Evolutionary conservation across 345 rosid species (phyloP), one percentile per base, ranked within the genome.

Genomic region (Carallia brachiata): DNA sequence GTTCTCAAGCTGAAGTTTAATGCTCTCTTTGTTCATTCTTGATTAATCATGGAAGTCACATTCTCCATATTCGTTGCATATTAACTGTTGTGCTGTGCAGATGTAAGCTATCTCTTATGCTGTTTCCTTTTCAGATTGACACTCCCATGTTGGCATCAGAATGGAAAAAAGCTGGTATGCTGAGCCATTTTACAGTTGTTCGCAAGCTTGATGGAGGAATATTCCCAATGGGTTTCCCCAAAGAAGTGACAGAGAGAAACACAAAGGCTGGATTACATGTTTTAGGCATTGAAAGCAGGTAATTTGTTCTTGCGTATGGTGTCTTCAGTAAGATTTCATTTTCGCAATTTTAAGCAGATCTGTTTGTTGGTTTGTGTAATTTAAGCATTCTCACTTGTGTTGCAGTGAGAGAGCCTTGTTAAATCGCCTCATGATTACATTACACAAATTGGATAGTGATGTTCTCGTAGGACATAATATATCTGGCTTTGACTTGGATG

Each of bases 401-500:
- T 85, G 83, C 89, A 95, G 98, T 81, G 99, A 95, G 80, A 87
- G 98, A 82, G 97, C 99, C 75, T 78, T 95, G 74, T 67, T 95
- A 75, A 95, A 85, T 77, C 85, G 99, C 63, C 73, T 95, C 81
- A 89, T 95, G 97, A 81, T 86, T 73, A 93, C 87, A 74, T 84
- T 95, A 71, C 72, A 85, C 86, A 89, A 90, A 79, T 69, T 95
- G 86, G 99, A 95, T 70, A 90, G 89, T 36, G 99, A 95, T 84
- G 85, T 95, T 86, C 92, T 95, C 65, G 88, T 92, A 63, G 99
- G 99, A 36, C 99, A 95, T 82, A 95, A 95, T 74, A 81, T 92
- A 84, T 95, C 99, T 78, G 96, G 99, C 62, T 95, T 90, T 88
- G 99, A 95, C 82, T 84, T 95, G 78, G 96, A 92, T 79, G 92